Evolutionary conservation across 2,329 filamentous ascomycete genomes (phyloP).

Genomic region (Plenodomus lindquistii): DNA sequence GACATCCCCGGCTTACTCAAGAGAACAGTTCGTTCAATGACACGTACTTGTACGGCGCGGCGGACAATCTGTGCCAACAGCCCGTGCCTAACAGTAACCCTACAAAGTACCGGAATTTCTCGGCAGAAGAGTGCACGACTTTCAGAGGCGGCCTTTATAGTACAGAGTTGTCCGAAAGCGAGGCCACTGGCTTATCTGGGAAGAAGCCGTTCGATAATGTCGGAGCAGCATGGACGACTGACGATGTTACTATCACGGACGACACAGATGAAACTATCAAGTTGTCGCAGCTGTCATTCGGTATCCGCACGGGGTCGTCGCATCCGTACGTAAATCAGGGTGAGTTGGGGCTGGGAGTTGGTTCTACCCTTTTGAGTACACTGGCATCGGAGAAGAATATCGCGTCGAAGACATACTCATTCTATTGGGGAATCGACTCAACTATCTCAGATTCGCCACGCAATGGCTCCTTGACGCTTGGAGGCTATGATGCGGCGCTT

Average conservation of each 20-base stretch:
- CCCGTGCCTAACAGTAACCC: too few species aligned
- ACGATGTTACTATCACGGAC: neutral
- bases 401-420: conserved; percentile 2
- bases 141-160: conserved; percentile 1
- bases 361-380: neutral
- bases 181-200: neutral
- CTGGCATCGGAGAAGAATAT: conserved; percentile 1
- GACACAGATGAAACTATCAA: neutral
- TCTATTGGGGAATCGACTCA: conserved; percentile 1
- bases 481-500: conserved; percentile 1
- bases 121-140: too few species aligned
- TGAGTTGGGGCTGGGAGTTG: neutral
- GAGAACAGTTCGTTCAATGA: too few species aligned
- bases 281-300: neutral
- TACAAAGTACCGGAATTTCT: too few species aligned
- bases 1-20: too few species aligned
- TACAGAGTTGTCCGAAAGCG: neutral
- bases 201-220: too few species aligned
- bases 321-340: conserved; percentile 1
- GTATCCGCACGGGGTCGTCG: neutral
- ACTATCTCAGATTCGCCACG: neutral
- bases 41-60: too few species aligned
- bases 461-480: conserved; percentile 2
- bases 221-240: too few species aligned
- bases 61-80: too few species aligned